These are phyloP conservation scores for Myrica gale DNA, from an alignment of 306 rosid genomes.

Conservation along the genomic window DNA sequence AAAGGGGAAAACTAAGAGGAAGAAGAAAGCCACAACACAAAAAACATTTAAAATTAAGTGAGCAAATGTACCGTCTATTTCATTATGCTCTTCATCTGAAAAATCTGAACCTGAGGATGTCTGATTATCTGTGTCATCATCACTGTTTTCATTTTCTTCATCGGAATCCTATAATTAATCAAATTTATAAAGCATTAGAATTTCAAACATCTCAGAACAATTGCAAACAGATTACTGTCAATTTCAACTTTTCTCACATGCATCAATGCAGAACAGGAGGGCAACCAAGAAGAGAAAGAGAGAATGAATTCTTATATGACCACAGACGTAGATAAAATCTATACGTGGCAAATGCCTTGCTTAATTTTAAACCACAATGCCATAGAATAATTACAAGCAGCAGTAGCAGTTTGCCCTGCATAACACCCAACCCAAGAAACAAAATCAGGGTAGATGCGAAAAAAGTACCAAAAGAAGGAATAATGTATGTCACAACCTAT, in stretches of 20 bases:
- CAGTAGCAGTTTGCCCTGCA: neutral
- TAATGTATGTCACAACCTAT: neutral
- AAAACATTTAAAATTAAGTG: conserved; percentile 7
- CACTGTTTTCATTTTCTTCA: conserved; percentile 44
- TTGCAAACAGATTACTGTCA: neutral
- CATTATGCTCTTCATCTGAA: conserved; percentile 44
- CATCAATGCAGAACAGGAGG: neutral
- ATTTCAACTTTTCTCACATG: neutral
- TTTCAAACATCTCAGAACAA: neutral
- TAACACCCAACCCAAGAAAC: neutral
- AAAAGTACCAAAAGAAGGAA: neutral
- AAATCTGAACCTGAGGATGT: conserved; percentile 47
- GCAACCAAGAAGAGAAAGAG: neutral
- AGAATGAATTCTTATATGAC: neutral
- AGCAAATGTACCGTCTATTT: conserved; percentile 44
- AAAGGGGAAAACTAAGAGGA: neutral
- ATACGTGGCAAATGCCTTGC: neutral
- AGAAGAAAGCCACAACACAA: neutral
- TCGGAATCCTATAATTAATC: conserved; percentile 54
- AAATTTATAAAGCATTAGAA: conserved; percentile 23
- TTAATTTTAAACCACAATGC: neutral
- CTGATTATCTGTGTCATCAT: conserved; percentile 29
- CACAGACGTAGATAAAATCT: neutral
- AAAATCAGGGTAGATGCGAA: neutral
- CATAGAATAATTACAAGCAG: neutral